Base-by-base conservation (phyloP, 257 asterid species). In the Marsdenia floribunda region DNA sequence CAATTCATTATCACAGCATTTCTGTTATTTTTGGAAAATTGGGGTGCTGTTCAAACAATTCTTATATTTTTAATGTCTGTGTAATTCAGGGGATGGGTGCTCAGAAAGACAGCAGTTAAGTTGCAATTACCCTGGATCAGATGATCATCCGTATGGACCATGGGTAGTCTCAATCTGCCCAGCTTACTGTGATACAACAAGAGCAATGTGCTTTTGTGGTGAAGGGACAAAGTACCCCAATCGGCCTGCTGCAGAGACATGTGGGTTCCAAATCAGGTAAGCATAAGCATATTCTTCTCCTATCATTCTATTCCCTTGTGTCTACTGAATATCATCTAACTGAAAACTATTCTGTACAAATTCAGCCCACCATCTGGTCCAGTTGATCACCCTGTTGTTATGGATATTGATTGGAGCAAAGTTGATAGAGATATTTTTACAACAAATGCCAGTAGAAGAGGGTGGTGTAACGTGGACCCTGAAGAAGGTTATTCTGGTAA, bases 171-270 rank as follows among this genome's bases (percentile, higher is more conserved):
- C 99, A 22, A 90, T 90, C 68, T 94, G 99, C 77, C 63, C 97
- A 37, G 91, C 96, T 74, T 74, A 83, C 86, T 94, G 99, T 29
- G 99, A 94, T 81, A 94, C 90, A 58, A 83, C 93, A 11, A 85
- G 96, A 81, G 97, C 97, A 76, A 89, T 92, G 98, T 95, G 99
- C 85, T 95, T 92, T 80, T 95, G 99, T 80, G 99, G 99, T 73
- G 92, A 90, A 82, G 97, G 99, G 73, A 87, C 99, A 72, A 95
- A 87, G 78, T 95, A 92, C 80, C 98, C 99, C 21, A 87, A 88
- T 83, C 98, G 99, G 60, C 98, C 99, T 68, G 86, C 74, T 76
- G 80, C 97, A 8, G 99, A 95, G 85, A 58, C 91, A 42, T 95
- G 99, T 74, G 99, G 99, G 69, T 95, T 95, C 80, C 84, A 67